phyloP scores from a whole-genome alignment of 768 basidiomycete genomes.

The Ephemerocybe angulata region DNA sequence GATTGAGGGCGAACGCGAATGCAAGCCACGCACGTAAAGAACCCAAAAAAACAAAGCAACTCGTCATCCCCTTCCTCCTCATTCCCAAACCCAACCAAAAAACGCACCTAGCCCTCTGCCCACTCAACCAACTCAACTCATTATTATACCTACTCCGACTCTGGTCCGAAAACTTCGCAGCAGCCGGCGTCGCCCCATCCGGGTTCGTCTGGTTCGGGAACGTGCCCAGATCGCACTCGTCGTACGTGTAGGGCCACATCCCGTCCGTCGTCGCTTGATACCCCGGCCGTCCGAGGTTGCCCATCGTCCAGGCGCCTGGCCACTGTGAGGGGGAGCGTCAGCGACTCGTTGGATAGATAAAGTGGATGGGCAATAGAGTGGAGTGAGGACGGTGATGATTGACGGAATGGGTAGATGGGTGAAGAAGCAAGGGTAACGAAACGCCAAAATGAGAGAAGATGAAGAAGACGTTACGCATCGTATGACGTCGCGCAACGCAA shows the following conservation, averaged over 20 bases:
- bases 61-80: too few species aligned
- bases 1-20: too few species aligned
- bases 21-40: too few species aligned
- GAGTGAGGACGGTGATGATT: background rate
- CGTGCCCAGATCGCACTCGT: constrained; percentile 74
- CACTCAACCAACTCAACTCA: constrained; percentile 70
- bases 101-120: constrained; percentile 70
- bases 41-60: too few species aligned
- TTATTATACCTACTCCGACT: constrained; percentile 50
- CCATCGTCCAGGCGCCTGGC: constrained; percentile 89
- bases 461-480: too few species aligned
- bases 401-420: too few species aligned
- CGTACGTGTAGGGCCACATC: constrained; percentile 78
- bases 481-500: too few species aligned
- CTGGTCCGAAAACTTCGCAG: constrained; percentile 51
- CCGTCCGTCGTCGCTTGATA: constrained; percentile 80
- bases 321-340: constrained; percentile 42
- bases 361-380: too few species aligned
- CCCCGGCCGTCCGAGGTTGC: constrained; percentile 80
- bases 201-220: constrained; percentile 64
- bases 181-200: constrained; percentile 53
- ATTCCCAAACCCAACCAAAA: too few species aligned
- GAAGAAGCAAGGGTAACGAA: too few species aligned
- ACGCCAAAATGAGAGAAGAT: background rate
- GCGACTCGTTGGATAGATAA: too few species aligned